phyloP scores from a whole-genome alignment of 345 rosid genomes.

The Turritis glabra region DNA sequence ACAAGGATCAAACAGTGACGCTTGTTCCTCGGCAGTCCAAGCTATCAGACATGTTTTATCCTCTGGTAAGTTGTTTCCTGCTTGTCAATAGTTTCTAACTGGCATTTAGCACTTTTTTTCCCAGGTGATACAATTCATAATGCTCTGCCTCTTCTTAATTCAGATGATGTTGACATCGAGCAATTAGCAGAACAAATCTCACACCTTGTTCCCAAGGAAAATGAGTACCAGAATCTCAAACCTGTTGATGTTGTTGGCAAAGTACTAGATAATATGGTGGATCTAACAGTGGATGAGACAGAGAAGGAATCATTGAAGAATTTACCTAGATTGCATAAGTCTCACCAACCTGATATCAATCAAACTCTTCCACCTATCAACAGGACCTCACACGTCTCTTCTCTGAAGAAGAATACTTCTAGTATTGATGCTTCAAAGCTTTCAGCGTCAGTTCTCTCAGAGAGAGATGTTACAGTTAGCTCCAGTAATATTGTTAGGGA shows the following conservation, averaged over 20 bases:
- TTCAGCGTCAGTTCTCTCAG: constrained; percentile 32
- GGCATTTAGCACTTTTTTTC: constrained; percentile 11
- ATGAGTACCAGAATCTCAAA: constrained; percentile 42
- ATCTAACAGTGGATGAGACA: constrained; percentile 37
- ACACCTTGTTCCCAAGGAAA: constrained; percentile 48
- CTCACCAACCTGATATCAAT: constrained; percentile 38
- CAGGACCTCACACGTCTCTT: constrained; percentile 39
- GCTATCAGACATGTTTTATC: constrained; percentile 63
- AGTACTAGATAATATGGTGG: constrained; percentile 30
- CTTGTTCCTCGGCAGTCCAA: constrained; percentile 44
- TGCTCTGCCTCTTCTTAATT: constrained; percentile 30
- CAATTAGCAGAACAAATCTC: constrained; percentile 65
- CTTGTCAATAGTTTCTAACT: constrained; percentile 8
- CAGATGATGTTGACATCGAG: constrained; percentile 65
- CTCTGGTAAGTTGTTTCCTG: constrained; percentile 54
- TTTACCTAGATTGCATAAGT: constrained; percentile 42
- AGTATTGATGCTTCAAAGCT: constrained; percentile 41
- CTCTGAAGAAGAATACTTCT: constrained; percentile 40
- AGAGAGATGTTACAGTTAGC: constrained; percentile 37
- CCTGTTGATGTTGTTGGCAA: constrained; percentile 30
- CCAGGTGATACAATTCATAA: background rate
- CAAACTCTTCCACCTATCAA: constrained; percentile 41
- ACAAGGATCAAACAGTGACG: constrained; percentile 46
- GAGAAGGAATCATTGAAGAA: constrained; percentile 43
- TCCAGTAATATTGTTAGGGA: constrained; percentile 32